Percentiles rank a stretch among this genome's conserved stretches.
Conservation (phyloP, 1,284 basidiomycete genomes). For the Amylostereum areolatum region DNA sequence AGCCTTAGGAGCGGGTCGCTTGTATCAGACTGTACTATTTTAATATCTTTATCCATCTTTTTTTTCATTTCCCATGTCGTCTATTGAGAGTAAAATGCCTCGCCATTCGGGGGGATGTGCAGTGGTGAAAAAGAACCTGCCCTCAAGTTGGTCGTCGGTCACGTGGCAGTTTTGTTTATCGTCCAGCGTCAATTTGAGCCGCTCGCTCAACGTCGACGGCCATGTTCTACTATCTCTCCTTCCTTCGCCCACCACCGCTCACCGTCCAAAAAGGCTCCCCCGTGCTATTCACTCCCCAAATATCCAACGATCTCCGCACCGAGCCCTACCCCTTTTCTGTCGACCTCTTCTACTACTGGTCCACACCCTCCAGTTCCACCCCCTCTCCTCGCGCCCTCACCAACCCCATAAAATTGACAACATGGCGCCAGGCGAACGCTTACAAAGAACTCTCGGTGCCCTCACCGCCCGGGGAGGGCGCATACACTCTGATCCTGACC, state of each 20-base stretch:
- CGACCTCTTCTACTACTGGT: conserved; percentile 40
- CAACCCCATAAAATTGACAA: conserved; percentile 60
- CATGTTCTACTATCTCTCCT: conserved; percentile 78
- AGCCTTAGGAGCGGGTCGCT: too few species aligned
- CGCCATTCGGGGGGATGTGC: too few species aligned
- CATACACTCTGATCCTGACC: conserved; percentile 63
- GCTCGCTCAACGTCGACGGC: too few species aligned
- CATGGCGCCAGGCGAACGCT: conserved; percentile 54
- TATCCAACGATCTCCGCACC: conserved; percentile 78
- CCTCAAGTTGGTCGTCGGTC: too few species aligned
- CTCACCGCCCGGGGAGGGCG: conserved; percentile 49
- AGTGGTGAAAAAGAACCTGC: too few species aligned
- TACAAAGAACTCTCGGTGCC: conserved; percentile 71
- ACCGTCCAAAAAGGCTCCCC: conserved; percentile 32
- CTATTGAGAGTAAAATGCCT: too few species aligned
- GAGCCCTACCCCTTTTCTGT: conserved; percentile 42
- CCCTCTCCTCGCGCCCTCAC: conserved; percentile 19
- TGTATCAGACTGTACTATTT: too few species aligned
- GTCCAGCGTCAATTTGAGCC: too few species aligned
- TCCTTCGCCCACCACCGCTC: conserved; percentile 66
- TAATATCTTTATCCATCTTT: too few species aligned
- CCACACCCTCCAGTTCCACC: conserved; percentile 10
- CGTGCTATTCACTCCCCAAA: conserved; percentile 61
- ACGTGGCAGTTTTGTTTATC: too few species aligned
- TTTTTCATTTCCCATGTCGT: too few species aligned